A percentile compares a stretch with the other conserved stretches of the same genome.
Conservation (phyloP, 768 basidiomycete species). For the Boletus edulis region DNA sequence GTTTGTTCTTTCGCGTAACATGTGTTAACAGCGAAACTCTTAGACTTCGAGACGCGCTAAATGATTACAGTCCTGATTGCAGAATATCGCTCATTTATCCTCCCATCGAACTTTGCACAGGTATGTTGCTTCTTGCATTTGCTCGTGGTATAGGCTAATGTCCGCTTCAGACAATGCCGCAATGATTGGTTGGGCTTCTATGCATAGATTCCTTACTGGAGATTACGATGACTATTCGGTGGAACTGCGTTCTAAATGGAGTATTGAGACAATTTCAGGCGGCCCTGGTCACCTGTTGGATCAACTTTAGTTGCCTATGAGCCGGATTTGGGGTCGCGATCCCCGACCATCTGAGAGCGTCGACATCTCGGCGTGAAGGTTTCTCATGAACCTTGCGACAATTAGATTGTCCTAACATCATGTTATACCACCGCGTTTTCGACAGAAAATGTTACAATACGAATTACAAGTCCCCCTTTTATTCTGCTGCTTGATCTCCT, state of each 20-base stretch:
- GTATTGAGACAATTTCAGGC: constrained; percentile 47
- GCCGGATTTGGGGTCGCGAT: no score
- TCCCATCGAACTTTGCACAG: constrained; percentile 79
- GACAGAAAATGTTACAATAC: background rate
- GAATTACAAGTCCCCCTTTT: background rate
- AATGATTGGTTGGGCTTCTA: constrained; percentile 94
- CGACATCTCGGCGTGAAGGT: background rate
- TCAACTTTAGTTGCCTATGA: background rate
- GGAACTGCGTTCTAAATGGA: constrained; percentile 71
- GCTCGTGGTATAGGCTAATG: background rate
- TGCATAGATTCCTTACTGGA: constrained; percentile 68
- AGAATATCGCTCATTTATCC: constrained; percentile 62
- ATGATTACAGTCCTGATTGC: constrained; percentile 24
- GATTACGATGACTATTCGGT: constrained; percentile 64
- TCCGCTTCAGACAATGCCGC: constrained; percentile 79
- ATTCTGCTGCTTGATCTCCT: background rate
- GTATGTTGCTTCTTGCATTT: constrained; percentile 34
- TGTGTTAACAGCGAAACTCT: background rate
- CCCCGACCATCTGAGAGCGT: background rate
- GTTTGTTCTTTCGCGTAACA: background rate
- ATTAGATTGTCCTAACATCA: background rate
- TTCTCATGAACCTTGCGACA: no score
- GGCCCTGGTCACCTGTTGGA: background rate
- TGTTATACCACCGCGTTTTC: background rate
- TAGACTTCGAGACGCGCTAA: constrained; percentile 35